Evolutionary conservation across 176 grass and related monocot species (phyloP), one percentile per base, ranked within the genome.

Genomic region (Areca catechu): DNA sequence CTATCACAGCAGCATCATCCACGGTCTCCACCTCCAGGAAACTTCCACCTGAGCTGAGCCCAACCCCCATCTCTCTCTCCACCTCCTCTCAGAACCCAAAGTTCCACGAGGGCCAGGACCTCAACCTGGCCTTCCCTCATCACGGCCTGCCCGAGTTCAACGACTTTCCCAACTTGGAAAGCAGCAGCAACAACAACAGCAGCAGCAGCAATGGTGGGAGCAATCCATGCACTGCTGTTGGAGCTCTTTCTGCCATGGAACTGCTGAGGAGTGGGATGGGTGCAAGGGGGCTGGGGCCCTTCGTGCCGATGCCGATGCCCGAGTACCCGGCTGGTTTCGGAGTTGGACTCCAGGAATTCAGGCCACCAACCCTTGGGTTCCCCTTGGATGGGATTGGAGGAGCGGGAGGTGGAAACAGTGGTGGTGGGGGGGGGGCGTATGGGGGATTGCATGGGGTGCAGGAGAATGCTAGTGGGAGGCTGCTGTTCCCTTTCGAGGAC

Each of bases 281-380:
- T 23, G 15, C 17, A 17, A 61, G 34, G 19, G 19, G 28, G 17
- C 5, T 52, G 6, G 16, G 21, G 3, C 9, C 49, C n/a, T 37
- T 34, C 51, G 37, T 67, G 51, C 51, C 50, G n/a, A 20, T 55
- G 65, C 30, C 34, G 14, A 43, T 20, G 29, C 30, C 60, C 4
- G 65, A 67, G 0, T 67, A 67, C 50, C 16, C 25, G 25, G 25
- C 51, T 14, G 51, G 65, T 3, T 67, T 67, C 4, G 34, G 34
- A 43, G 34, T 14, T 43, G 65, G 65, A 54, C 2, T 67, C 3
- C 51, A 67, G n/a, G 65, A 67, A 34, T 55, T 67, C 48, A 67
- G 65, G 17, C 50, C 51, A 4, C 25, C 65, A 0, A 29, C 51
- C 30, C 51, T 67, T 16, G 54, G 12, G 2, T 67, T 67, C 51